Evolutionary conservation across 1,284 basidiomycete genomes (phyloP), one percentile per base, ranked within the genome.

Genomic region (Polyporus tsugae): DNA sequence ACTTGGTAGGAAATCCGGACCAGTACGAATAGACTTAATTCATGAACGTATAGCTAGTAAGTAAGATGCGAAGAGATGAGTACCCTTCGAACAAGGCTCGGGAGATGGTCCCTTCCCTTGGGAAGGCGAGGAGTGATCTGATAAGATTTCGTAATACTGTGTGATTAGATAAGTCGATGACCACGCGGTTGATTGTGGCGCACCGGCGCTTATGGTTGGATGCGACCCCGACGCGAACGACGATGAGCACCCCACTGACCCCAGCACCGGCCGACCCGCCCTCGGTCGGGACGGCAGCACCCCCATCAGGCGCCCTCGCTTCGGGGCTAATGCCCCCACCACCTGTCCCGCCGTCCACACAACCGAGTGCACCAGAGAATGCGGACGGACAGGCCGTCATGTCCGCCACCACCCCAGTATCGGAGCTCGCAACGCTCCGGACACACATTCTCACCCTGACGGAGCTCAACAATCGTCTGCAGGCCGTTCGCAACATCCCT

Each of bases 401-500:
- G 38, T 25, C 62, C 5, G 41, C 60, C 13, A 29, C 66, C 44
- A 62, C 52, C 6, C 66, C 66, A n/a, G 42, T 42, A 15, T 64
- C 67, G 46, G 64, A 69, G 38, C 42, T 73, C 35, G 62, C 68
- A 10, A 66, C 71, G 10, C 78, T 86, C 38, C 78, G 84, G 64
- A 78, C 76, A 5, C 84, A 83, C 68, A 83, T 88, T n/a, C 80
- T 84, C 64, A 77, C 81, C 5, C 79, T 89, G 17, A 81, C 82
- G 3, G 83, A 85, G 35, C 75, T 88, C 25, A 82, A 85, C 60
- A 78, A 72, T 61, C 82, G 83, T 11, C 68, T 89, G 13, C 82
- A 85, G 41, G 69, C 77, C 0, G 70, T 88, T 10, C 83, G 87
- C 19, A 81, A 82, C 59, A 78, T 86, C 25, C 83, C 86, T 22